Evolutionary conservation across 1,284 basidiomycete species (phyloP), one percentile per base, ranked within the genome.

Genomic region (Mycosarcoma mackinlayi): DNA sequence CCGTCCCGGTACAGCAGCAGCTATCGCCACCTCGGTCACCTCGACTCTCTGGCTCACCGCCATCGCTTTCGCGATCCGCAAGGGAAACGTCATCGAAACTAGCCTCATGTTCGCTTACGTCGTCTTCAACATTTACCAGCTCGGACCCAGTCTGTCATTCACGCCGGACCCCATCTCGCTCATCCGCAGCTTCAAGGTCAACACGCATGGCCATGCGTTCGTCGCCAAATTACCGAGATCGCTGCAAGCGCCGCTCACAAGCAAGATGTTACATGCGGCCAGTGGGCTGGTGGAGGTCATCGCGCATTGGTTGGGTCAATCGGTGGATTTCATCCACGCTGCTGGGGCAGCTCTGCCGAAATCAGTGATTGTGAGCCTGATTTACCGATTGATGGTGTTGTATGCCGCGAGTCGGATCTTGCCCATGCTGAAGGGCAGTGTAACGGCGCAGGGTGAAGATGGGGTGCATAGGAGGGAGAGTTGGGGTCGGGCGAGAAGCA

Each of bases 31-130:
- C 9, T 73, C 70, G 14, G 59, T 82, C 37, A 64, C 74, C 8
- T 73, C 70, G 4, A 77, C 78, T 3, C 33, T 80, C 31, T 82
- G 79, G 79, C 73, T 82, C 35, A 78, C 79, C 19, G 79, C 72
- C 13, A 80, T 82, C 45, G 78, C 79, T 1, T 79, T 82, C 24
- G 78, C 75, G n/a, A 73, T 81, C 7, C 63, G 73, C 11, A 76
- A 77, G 49, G 80, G 78, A 23, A 81, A 82, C 47, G 80, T 82
- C 40, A 75, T 82, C 39, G 80, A 82, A 54, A 82, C 80, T 14
- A 58, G 63, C 13, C 61, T 82, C 35, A 80, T 82, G 64, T 76
- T 79, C 44, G 78, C 77, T 27, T 82, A 82, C 40, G 79, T 81
- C 18, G 73, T 76, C 5, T 82, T 78, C 55, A 82, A 82, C 59